Evolutionary conservation across 2,329 filamentous ascomycete genomes (phyloP).

Genomic region (Pseudogymnoascus sp.): DNA sequence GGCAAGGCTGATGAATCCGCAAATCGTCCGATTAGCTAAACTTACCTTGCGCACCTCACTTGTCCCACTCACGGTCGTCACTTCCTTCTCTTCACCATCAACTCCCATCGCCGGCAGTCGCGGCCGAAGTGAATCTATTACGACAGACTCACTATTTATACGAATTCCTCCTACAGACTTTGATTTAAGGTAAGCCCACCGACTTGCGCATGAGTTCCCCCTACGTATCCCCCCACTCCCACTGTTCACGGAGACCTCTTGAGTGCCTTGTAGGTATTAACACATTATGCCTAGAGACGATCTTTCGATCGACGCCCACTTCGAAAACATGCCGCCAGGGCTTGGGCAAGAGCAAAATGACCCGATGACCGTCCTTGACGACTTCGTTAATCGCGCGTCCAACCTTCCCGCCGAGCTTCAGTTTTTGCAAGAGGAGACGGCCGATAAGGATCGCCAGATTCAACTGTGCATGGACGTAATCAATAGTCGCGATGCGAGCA

Average conservation of each 20-base stretch:
- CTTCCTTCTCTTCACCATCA: not conserved
- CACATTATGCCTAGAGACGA: constrained; percentile 66
- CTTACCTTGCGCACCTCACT: not conserved
- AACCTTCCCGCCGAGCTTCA: constrained; percentile 78
- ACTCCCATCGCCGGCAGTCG: not conserved
- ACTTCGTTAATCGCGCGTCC: constrained; percentile 67
- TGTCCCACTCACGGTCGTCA: not conserved
- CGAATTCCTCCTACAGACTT: not conserved
- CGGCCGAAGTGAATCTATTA: not conserved
- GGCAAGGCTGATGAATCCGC: constrained; percentile 6
- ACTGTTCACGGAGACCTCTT: not conserved
- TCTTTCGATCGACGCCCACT: constrained; percentile 56
- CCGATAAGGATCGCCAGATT: constrained; percentile 69
- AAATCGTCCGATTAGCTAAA: not conserved
- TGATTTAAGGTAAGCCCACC: not conserved
- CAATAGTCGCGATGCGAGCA: constrained; percentile 62
- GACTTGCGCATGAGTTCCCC: not conserved
- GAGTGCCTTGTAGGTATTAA: constrained; percentile 38
- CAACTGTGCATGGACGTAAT: constrained; percentile 62
- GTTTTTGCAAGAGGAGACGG: constrained; percentile 76
- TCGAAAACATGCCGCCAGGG: constrained; percentile 33
- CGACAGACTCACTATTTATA: not conserved
- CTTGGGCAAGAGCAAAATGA: constrained; percentile 57
- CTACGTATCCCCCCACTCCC: not conserved
- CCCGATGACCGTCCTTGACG: constrained; percentile 65